Percentiles rank a stretch among this genome's conserved stretches.
Conservation (phyloP, 2,329 filamentous ascomycete genomes). For the Pseudogymnoascus sp. region DNA sequence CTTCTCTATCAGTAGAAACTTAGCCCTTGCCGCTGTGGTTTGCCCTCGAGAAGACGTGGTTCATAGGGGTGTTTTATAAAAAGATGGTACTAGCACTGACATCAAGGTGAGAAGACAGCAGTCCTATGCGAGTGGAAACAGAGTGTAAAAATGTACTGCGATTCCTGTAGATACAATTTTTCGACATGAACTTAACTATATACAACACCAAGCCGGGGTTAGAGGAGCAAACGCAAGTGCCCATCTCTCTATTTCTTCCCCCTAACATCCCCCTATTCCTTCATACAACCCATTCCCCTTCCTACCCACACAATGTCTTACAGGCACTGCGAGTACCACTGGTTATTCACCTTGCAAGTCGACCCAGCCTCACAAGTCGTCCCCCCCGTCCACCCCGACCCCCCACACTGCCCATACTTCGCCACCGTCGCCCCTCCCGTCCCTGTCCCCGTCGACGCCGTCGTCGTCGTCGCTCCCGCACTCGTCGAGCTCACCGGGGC, state of each 20-base stretch:
- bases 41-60: too few relatives aligned
- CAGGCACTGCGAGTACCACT: slow-evolving; percentile 17
- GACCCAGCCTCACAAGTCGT: slow-evolving; percentile 13
- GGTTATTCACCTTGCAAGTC: slow-evolving; percentile 15
- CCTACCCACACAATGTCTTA: not conserved
- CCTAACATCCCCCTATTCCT: not conserved
- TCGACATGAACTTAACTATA: not conserved
- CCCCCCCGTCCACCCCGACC: slow-evolving; percentile 15
- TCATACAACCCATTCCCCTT: not conserved
- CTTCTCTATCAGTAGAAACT: too few relatives aligned
- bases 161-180: not conserved
- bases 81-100: not conserved
- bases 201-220: not conserved
- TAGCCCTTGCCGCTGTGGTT: too few relatives aligned
- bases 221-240: not conserved
- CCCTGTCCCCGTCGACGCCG: not conserved
- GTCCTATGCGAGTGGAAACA: not conserved
- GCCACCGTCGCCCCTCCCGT: not conserved
- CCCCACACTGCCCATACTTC: slow-evolving; percentile 22
- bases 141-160: not conserved
- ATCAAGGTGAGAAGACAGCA: not conserved
- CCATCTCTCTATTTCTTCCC: not conserved
- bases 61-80: not conserved
- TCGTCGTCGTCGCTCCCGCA: not conserved
- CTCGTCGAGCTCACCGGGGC: not conserved